phyloP scores from a whole-genome alignment of 352 stramenopile genomes.

The Phytophthora nicotianae region DNA sequence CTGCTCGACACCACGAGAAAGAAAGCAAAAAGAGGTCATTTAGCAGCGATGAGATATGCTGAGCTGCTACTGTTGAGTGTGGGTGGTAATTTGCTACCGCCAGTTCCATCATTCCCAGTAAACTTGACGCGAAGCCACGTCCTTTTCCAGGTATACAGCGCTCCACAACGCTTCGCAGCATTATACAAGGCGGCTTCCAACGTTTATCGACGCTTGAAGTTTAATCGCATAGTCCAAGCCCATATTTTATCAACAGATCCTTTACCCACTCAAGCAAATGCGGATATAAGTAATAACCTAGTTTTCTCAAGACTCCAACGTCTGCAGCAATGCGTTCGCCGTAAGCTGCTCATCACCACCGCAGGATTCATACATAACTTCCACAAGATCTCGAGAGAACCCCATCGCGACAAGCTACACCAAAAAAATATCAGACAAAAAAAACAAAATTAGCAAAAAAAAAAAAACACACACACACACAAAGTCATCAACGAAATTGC shows the following conservation, averaged over 20 bases:
- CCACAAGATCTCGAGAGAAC: constrained; percentile 57
- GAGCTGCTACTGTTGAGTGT: not conserved
- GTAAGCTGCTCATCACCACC: constrained; percentile 56
- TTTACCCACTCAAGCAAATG: no score
- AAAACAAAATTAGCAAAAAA: constrained; percentile 12
- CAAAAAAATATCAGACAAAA: constrained; percentile 9
- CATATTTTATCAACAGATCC: no score
- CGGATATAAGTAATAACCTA: not conserved
- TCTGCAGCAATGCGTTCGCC: constrained; percentile 63
- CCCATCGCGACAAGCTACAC: constrained; percentile 64
- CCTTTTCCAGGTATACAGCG: not conserved
- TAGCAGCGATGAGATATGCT: constrained; percentile 15
- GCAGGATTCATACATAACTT: constrained; percentile 67
- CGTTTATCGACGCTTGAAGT: not conserved
- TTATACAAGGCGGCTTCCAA: not conserved
- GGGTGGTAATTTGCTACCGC: not conserved
- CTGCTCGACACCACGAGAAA: not conserved
- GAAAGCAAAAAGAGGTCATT: constrained; percentile 27
- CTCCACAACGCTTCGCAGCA: not conserved
- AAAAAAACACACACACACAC: not conserved
- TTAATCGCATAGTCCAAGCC: not conserved
- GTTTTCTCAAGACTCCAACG: constrained; percentile 35
- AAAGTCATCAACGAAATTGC: not conserved
- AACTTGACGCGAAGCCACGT: not conserved
- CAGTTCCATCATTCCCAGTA: not conserved